These are phyloP conservation scores for Echium plantagineum DNA, from an alignment of 257 asterid species.

Conservation along the genomic window DNA sequence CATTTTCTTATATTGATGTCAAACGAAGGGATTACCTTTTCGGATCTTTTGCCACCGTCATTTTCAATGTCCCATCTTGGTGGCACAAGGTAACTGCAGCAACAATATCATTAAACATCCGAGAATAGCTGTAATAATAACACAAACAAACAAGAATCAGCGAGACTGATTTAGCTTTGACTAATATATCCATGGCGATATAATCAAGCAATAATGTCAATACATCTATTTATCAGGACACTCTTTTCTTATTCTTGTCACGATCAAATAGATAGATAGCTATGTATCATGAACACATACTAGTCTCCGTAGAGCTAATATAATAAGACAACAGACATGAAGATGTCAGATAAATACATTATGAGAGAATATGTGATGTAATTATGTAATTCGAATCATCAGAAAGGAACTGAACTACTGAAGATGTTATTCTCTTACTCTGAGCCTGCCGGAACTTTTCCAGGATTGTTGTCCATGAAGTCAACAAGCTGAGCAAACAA, in stretches of 20 bases:
- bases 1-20: not conserved
- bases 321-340: no score
- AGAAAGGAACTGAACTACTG: not conserved
- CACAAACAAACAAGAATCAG: not conserved
- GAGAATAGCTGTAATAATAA: constrained; percentile 49
- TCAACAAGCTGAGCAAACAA: constrained; percentile 94
- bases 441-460: constrained; percentile 43
- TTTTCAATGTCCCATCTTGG: constrained; percentile 96
- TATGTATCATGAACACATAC: no score
- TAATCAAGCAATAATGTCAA: no score
- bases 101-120: constrained; percentile 76
- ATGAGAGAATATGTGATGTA: no score
- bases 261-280: no score
- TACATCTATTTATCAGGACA: no score
- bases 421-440: constrained; percentile 52
- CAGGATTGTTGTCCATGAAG: constrained; percentile 84
- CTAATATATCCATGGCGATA: not conserved
- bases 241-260: no score
- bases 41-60: constrained; percentile 91
- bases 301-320: no score
- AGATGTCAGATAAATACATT: no score
- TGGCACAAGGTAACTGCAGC: constrained; percentile 97
- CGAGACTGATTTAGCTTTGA: not conserved
- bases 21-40: constrained; percentile 34
- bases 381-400: not conserved